Evolutionary conservation across 495 filamentous ascomycete species (phyloP).

Genomic region (Xylaria cubensis): DNA sequence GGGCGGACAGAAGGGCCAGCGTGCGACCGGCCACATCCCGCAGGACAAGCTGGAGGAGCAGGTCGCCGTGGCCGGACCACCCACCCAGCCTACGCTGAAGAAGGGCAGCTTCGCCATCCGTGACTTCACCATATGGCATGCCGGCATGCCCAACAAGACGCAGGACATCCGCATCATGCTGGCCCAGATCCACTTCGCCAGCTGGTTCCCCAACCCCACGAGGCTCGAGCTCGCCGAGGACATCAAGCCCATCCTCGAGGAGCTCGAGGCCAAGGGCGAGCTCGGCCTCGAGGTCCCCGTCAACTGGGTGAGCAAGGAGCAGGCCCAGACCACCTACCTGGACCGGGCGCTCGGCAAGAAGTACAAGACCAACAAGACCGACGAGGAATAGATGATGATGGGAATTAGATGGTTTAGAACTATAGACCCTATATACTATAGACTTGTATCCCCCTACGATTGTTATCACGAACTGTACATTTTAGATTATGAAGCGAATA

Average conservation of each 20-base stretch:
- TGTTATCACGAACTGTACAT: not conserved
- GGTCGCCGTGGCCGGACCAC: conserved; percentile 44
- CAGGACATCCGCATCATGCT: conserved; percentile 62
- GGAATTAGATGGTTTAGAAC: not conserved
- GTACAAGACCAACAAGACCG: conserved; percentile 55
- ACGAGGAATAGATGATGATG: not conserved
- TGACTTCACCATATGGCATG: conserved; percentile 67
- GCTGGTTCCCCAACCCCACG: conserved; percentile 62
- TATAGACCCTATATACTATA: conserved; percentile 4
- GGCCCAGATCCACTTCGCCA: conserved; percentile 59
- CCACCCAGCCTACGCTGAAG: conserved; percentile 56
- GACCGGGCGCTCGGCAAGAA: conserved; percentile 57
- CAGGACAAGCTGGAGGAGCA: conserved; percentile 49
- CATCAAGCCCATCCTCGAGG: conserved; percentile 47
- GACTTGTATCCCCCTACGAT: not conserved
- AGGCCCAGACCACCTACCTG: conserved; percentile 47
- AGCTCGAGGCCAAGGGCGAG: conserved; percentile 34
- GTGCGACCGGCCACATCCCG: conserved; percentile 57
- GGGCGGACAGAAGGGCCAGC: conserved; percentile 55
- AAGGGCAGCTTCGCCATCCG: conserved; percentile 62
- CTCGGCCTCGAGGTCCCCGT: conserved; percentile 53
- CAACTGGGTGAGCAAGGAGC: conserved; percentile 47
- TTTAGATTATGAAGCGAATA: conserved; percentile 17
- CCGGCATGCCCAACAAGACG: conserved; percentile 63
- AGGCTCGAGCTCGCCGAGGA: conserved; percentile 56